Evolutionary conservation across 208 protist species (phyloP), one percentile per base, ranked within the genome.

Genomic region (Lotmaria passim): DNA sequence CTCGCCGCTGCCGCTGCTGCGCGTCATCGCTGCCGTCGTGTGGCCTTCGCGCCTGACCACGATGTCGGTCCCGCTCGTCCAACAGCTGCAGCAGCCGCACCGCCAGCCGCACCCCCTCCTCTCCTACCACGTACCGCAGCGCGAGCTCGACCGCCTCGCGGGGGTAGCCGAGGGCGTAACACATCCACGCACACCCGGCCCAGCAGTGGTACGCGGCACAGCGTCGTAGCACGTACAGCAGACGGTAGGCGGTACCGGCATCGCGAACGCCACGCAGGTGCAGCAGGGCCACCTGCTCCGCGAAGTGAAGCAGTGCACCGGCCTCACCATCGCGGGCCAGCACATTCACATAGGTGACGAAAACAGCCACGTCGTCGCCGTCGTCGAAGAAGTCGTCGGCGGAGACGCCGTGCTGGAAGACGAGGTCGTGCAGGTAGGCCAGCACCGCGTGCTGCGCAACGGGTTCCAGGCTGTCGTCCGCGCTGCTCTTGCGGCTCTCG

Each of bases 121-220:
- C 58, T 0, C 59, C 48, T 2, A 47, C 36, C 12, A 66, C 58
- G 31, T 34, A 48, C 14, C 38, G 7, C 43, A 76, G 44, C 1
- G 66, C 36, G 7, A 81, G 46, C 36, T 31, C 7, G 8, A 72
- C 51, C 3, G 75, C 69, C 36, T 67, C 60, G 8, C 47, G 55
- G 44, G 69, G 33, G 64, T 66, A 69, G 28, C 75, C 78, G 38
- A 87, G 60, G 7, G 64, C 66, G 68, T 81, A 58, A 28, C 79
- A 73, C 69, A 78, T 62, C 74, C 74, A 79, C 30, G 34, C 74
- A n/a, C 74, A 79, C 24, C 74, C 74, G 0, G 48, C 67, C 50
- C 57, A 66, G 5, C 69, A 38, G 8, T 34, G 58, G 8, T 60
- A 60, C 33, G 43, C 14, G 17, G 51, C 24, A 44, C 69, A 67